Conservation (phyloP, 2,329 filamentous ascomycete species). For the Cladophialophora chaetospira region DNA sequence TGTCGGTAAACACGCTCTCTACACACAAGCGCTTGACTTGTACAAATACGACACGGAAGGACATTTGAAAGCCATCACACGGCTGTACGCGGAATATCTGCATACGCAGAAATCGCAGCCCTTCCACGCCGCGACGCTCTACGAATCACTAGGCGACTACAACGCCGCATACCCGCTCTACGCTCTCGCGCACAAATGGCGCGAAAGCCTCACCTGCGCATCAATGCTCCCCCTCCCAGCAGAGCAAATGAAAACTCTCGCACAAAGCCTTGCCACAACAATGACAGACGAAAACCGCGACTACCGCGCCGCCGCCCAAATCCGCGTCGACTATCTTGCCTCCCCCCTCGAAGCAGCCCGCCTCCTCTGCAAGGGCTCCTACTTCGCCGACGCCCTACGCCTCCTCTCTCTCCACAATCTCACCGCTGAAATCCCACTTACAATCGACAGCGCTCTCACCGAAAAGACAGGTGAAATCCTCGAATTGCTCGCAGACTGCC, state of each 20-base stretch:
- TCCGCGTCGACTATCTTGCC: slow-evolving; percentile 78
- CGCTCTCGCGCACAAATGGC: slow-evolving; percentile 83
- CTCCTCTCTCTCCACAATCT: slow-evolving; percentile 65
- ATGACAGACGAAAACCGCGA: slow-evolving; percentile 79
- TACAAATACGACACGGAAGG: slow-evolving; percentile 75
- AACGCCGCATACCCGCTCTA: slow-evolving; percentile 78
- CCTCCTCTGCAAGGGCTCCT: slow-evolving; percentile 83
- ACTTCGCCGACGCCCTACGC: slow-evolving; percentile 86
- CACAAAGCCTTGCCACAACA: slow-evolving; percentile 73
- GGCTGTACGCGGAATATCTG: slow-evolving; percentile 77
- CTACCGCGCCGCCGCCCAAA: slow-evolving; percentile 74
- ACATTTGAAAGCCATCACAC: slow-evolving; percentile 68
- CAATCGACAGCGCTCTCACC: slow-evolving; percentile 76
- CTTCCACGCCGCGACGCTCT: slow-evolving; percentile 83
- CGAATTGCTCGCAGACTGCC: slow-evolving; percentile 92
- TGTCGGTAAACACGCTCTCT: slow-evolving; percentile 75
- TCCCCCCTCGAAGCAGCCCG: slow-evolving; percentile 70
- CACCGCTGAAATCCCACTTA: slow-evolving; percentile 61
- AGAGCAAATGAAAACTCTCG: slow-evolving; percentile 66
- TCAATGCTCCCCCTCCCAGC: slow-evolving; percentile 65
- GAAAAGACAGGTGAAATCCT: slow-evolving; percentile 82
- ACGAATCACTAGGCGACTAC: slow-evolving; percentile 80
- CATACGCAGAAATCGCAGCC: slow-evolving; percentile 69
- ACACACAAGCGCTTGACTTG: slow-evolving; percentile 72
- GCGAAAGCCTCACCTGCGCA: slow-evolving; percentile 81